phyloP scores from a whole-genome alignment of 495 filamentous ascomycete genomes.

The Penicillium flavigenum region DNA sequence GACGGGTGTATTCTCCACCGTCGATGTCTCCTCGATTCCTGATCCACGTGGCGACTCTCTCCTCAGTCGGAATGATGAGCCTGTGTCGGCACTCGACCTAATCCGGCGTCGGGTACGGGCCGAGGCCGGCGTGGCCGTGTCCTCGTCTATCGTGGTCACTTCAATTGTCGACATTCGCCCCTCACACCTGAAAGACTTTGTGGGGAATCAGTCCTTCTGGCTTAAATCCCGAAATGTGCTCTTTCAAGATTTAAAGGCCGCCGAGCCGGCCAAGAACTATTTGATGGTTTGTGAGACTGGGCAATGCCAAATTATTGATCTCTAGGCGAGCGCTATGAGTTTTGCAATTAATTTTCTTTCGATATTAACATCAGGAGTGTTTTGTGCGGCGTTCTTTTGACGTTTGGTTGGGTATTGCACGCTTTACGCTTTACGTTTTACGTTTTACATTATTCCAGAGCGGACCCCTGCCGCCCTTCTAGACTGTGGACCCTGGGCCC shows the following conservation, averaged over 20 bases:
- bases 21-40: slow-evolving; percentile 18
- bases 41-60: slow-evolving; percentile 22
- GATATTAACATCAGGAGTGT: background rate
- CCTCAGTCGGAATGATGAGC: slow-evolving; percentile 30
- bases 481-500: background rate
- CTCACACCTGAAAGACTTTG: slow-evolving; percentile 51
- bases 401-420: background rate
- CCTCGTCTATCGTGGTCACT: slow-evolving; percentile 35
- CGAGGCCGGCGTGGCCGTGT: slow-evolving; percentile 42
- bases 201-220: slow-evolving; percentile 52
- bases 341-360: background rate
- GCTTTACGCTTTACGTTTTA: background rate
- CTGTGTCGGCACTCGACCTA: slow-evolving; percentile 38
- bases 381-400: slow-evolving; percentile 1
- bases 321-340: slow-evolving; percentile 19
- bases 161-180: slow-evolving; percentile 43
- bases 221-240: slow-evolving; percentile 49
- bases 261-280: slow-evolving; percentile 43
- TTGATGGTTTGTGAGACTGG: slow-evolving; percentile 53
- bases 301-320: slow-evolving; percentile 44
- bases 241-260: slow-evolving; percentile 44
- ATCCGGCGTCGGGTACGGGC: slow-evolving; percentile 38
- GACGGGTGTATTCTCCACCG: slow-evolving; percentile 41
- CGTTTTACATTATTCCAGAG: background rate
- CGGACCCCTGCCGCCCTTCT: background rate